Percentiles rank a stretch among this genome's conserved stretches.
Conservation (phyloP, 495 filamentous ascomycete species). For the Penicillium maclennaniae region DNA sequence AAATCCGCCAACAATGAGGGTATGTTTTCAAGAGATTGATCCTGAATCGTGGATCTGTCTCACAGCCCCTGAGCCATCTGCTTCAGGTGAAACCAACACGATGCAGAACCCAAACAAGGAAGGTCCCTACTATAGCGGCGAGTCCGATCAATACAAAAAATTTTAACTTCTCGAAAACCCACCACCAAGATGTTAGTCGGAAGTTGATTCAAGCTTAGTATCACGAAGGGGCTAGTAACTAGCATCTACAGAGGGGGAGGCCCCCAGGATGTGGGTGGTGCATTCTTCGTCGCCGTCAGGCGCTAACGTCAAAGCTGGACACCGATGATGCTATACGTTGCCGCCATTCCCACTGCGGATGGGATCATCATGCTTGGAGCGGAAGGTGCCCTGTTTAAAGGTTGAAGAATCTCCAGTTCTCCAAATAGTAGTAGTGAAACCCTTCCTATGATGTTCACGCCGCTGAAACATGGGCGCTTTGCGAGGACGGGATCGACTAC, state of each 20-base stretch:
- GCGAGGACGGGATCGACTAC: neutral
- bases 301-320: neutral
- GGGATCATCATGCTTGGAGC: conserved; percentile 8
- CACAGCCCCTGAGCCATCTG: conserved; percentile 17
- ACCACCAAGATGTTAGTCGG: neutral
- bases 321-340: neutral
- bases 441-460: conserved; percentile 15
- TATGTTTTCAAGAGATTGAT: neutral
- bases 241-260: conserved; percentile 7
- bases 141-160: neutral
- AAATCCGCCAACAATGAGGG: conserved; percentile 1
- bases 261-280: neutral
- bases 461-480: conserved; percentile 13
- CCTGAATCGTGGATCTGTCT: conserved; percentile 13
- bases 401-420: neutral
- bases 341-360: conserved; percentile 3
- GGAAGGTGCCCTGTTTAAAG: neutral
- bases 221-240: conserved; percentile 7
- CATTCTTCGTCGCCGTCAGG: neutral
- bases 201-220: conserved; percentile 6
- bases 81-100: neutral
- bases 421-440: conserved; percentile 12
- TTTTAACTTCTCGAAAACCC: conserved; percentile 8
- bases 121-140: conserved; percentile 5
- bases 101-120: conserved; percentile 8